These are phyloP conservation scores for Theobroma cacao DNA, from an alignment of 345 rosid species.

Conservation along the genomic window DNA sequence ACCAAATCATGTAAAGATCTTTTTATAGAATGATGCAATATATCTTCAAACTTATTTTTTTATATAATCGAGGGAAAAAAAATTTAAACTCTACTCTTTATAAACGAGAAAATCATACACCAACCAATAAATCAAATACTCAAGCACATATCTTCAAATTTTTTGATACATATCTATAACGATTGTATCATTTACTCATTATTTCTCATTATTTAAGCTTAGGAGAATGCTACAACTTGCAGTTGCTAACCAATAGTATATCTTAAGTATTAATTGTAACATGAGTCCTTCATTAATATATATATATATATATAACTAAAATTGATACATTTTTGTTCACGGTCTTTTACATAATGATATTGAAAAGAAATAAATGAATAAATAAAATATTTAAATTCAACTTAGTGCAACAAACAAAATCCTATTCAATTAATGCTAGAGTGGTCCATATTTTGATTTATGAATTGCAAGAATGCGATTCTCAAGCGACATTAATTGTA, in stretches of 20 bases:
- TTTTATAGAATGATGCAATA: not conserved
- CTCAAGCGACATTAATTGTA: not conserved
- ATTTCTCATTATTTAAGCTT: not conserved
- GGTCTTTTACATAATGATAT: not conserved
- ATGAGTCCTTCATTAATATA: not conserved
- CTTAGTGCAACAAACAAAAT: not conserved
- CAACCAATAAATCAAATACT: no score
- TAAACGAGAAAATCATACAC: no score
- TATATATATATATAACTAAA: not conserved
- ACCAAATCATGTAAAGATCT: not conserved
- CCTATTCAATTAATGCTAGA: not conserved
- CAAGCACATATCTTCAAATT: no score
- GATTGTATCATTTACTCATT: not conserved
- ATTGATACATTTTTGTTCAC: not conserved
- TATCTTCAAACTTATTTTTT: not conserved
- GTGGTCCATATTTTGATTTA: slow-evolving; percentile 5
- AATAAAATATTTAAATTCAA: not conserved
- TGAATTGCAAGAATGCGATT: not conserved
- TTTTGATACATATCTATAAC: no score
- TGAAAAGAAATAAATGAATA: not conserved
- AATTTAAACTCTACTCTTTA: no score
- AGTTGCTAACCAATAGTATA: not conserved
- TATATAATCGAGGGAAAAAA: no score
- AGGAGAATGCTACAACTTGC: not conserved
- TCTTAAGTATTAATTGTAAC: not conserved